Evolutionary conservation across 495 filamentous ascomycete species (phyloP), one percentile per base, ranked within the genome.

Genomic region (Xylaria acuta): DNA sequence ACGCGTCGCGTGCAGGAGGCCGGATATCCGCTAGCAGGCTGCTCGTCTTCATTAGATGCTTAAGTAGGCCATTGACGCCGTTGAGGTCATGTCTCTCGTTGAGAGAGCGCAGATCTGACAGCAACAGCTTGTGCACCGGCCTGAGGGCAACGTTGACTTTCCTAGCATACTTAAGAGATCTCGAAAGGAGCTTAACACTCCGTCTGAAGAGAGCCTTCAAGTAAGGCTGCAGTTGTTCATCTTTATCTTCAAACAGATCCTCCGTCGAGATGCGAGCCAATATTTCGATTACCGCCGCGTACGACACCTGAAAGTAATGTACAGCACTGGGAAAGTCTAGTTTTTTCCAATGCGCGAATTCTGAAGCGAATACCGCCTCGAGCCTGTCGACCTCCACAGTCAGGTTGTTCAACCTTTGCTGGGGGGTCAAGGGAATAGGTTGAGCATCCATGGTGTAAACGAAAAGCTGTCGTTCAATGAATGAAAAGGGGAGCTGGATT

Each of bases 161-260:
- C 36, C 34, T 63, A 18, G 12, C 62, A 49, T 47, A 34, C 1
- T 14, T 0, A 45, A 49, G 1, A 32, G 38, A 64, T 30, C 18
- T 47, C 27, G 22, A 27, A 16, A 76, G 72, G 25, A 72, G 38
- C 0, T 9, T 27, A 22, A 74, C 51, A 11, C 0, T 64, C 47
- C 59, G 40, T 7, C 36, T 30, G 25, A 76, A 74, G 16, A 74
- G 63, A 36, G 18, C n/a, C 1, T 63, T 47, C 7, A 63, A 38
- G 2, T 53, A 7, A 36, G 32, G 45, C n/a, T 38, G 7, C 7
- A 54, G 30, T 36, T 54, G 25, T 20, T 12, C 6, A 22, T 36
- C 41, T 4, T 14, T 1, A 12, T 68, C 51, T 11, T 8, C 5
- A 22, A 62, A 27, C 32, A 3, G 1, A 6, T 58, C 9, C 16